Evolutionary conservation across 306 rosid genomes (phyloP).

Genomic region (Pyrus betulifolia): DNA sequence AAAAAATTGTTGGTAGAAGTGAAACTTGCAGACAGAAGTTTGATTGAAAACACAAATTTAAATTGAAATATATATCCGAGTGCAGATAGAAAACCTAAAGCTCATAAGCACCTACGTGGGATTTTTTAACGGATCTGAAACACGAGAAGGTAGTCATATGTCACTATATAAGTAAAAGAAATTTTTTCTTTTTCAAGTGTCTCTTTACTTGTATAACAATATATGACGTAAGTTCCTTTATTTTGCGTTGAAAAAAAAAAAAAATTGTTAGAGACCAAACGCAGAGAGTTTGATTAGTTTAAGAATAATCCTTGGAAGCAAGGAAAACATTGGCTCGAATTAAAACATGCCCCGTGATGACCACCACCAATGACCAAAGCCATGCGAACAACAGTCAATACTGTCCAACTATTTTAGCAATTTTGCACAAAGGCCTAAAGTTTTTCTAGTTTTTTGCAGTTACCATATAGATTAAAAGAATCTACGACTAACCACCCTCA

Average conservation of each 20-base stretch:
- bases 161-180: no score
- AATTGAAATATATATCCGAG: neutral
- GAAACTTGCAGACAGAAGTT: neutral
- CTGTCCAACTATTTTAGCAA: neutral
- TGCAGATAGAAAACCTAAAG: neutral
- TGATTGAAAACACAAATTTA: neutral
- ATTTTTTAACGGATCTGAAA: no score
- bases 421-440: neutral
- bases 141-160: fast-evolving
- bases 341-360: neutral
- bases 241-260: no score
- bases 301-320: neutral
- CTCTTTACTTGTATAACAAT: no score
- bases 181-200: fast-evolving
- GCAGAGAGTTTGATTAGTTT: neutral
- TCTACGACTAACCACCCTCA: neutral
- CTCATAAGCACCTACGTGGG: no score
- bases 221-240: no score
- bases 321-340: neutral
- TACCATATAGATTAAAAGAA: neutral
- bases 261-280: neutral
- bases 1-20: neutral
- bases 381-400: neutral
- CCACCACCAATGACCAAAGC: neutral
- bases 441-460: neutral